These are phyloP conservation scores for Sisymbrium irio DNA, from an alignment of 345 rosid genomes.

Conservation along the genomic window DNA sequence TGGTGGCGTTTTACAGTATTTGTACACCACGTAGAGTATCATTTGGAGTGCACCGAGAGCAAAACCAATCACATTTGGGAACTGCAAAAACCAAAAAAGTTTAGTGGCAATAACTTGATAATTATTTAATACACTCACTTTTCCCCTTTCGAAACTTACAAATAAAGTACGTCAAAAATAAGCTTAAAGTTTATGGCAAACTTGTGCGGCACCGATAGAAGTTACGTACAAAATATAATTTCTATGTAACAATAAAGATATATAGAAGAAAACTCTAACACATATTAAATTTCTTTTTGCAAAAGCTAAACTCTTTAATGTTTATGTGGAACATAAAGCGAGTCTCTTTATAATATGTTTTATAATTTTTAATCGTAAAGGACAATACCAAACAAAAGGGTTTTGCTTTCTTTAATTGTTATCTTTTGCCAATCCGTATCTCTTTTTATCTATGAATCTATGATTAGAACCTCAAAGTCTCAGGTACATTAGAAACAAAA, in stretches of 20 bases:
- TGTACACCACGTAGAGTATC: conserved; percentile 46
- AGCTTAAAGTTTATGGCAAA: conserved; percentile 45
- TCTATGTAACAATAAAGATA: conserved; percentile 22
- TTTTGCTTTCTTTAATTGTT: conserved; percentile 16
- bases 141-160: conserved; percentile 37
- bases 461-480: conserved; percentile 31
- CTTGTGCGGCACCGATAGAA: conserved; percentile 48
- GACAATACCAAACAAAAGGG: conserved; percentile 33
- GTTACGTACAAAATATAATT: conserved; percentile 37
- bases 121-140: conserved; percentile 20
- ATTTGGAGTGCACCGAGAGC: conserved; percentile 52
- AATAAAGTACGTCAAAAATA: conserved; percentile 42
- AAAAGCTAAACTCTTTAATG: conserved; percentile 30
- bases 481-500: conserved; percentile 40
- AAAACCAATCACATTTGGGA: conserved; percentile 54
- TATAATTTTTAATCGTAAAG: conserved; percentile 17
- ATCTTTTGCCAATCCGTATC: conserved; percentile 20
- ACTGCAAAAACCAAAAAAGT: conserved; percentile 23
- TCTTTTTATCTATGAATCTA: conserved; percentile 27
- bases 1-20: conserved; percentile 36
- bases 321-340: conserved; percentile 28
- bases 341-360: conserved; percentile 20
- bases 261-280: conserved; percentile 9
- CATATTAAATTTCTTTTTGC: conserved; percentile 17
- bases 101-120: conserved; percentile 3